Base-by-base conservation (phyloP, 306 rosid genomes). In the Morella rubra region DNA sequence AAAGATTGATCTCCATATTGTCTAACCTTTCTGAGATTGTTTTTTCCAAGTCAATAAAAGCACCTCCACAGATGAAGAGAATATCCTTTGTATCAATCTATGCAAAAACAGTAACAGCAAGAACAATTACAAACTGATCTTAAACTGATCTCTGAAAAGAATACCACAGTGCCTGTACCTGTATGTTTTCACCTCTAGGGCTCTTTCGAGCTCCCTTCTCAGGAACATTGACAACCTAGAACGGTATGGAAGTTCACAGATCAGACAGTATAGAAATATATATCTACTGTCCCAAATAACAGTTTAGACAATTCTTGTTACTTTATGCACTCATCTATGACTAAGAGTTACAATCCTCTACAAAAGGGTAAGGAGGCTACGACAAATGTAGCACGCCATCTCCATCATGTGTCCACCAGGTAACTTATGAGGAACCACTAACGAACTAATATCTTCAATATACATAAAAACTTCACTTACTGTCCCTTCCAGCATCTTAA, bases 401-500 rank as follows among this genome's bases (percentile, higher is more conserved):
- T 27, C 68, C 82, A 73, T 59, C 44, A 49, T n/a, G 37, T 11
- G 37, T 11, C 16, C 13, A 40, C 59, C 5, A n/a, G 7, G 22
- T 44, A 41, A 46, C 55, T 27, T 45, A 16, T 52, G 11, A 53
- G 55, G 32, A 40, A 20, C 7, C 37, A 47, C 14, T 12, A 50
- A 41, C 62, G 22, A 72, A 58, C 14, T 5, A 2, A 22, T 64
- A 22, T 51, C 45, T n/a, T 6, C 32, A 66, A 66, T 66, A 16
- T 19, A 62, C 65, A 24, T 77, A 72, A 41, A 70, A 84, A 18
- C 72, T 58, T 51, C 76, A 89, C 97, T 85, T 87, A 96, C 99
- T 32, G 96, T 96, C 79, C 99, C 99, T 89, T 96, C 99, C 52
- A 96, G 96, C 97, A 96, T 92, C 90, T 96, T 96, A 67, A 96